Percentiles rank a stretch among this genome's conserved stretches.
Evolutionary conservation across 2,329 filamentous ascomycete genomes (phyloP).

Genomic region (Colletotrichum lini): DNA sequence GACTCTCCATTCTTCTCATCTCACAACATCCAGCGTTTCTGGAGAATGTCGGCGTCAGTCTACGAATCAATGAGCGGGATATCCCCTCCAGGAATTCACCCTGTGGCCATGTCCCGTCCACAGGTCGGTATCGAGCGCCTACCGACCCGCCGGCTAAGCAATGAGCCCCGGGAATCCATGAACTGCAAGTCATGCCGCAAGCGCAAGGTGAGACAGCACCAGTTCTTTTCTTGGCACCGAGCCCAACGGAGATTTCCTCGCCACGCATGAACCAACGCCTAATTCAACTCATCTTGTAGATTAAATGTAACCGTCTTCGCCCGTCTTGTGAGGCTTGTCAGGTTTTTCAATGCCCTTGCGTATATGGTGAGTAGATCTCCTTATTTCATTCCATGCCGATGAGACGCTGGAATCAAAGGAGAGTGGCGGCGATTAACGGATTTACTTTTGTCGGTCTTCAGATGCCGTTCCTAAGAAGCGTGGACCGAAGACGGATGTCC

Average conservation of each 20-base stretch:
- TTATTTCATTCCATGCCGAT: not conserved
- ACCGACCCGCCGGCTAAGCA: conserved; percentile 77
- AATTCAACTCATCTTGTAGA: conserved; percentile 64
- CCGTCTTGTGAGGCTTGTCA: conserved; percentile 91
- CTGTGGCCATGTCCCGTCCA: conserved; percentile 76
- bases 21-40: conserved; percentile 12
- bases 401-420: not conserved
- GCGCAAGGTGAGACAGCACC: conserved; percentile 76
- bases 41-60: conserved; percentile 56
- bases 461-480: conserved; percentile 92
- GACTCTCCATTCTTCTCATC: not conserved
- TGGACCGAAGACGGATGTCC: conserved; percentile 90
- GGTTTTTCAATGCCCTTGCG: conserved; percentile 88
- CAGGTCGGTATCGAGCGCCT: conserved; percentile 87
- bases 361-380: conserved; percentile 78
- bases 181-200: conserved; percentile 96
- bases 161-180: conserved; percentile 90
- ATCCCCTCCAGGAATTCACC: conserved; percentile 60
- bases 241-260: not conserved
- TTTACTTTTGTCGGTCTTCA: conserved; percentile 51
- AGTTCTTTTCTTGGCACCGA: not conserved
- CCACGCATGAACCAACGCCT: conserved; percentile 15
- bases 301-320: conserved; percentile 90
- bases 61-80: conserved; percentile 60
- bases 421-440: conserved; percentile 22